phyloP scores from a whole-genome alignment of 805 yeast genomes.

The Candida silvicultrix region DNA sequence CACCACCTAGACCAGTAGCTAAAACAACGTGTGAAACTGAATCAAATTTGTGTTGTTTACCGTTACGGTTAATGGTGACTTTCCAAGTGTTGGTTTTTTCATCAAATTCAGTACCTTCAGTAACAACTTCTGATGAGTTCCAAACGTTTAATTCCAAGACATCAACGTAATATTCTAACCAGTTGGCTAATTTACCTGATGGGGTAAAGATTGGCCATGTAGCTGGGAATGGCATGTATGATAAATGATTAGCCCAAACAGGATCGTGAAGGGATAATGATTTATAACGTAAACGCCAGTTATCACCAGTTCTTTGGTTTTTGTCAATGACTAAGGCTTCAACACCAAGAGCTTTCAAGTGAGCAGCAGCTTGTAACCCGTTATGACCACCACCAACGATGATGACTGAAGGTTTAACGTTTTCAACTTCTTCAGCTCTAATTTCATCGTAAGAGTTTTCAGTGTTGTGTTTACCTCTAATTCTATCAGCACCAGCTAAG shows the following conservation, averaged over 20 bases:
- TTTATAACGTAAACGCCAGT: slow-evolving; percentile 40
- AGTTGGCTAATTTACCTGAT: slow-evolving; percentile 37
- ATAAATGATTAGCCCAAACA: slow-evolving; percentile 34
- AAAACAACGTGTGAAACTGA: slow-evolving; percentile 33
- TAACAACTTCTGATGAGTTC: slow-evolving; percentile 24
- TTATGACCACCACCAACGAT: slow-evolving; percentile 44
- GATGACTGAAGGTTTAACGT: slow-evolving; percentile 33
- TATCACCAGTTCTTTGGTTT: slow-evolving; percentile 34
- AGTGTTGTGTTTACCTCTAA: background rate
- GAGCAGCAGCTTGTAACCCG: slow-evolving; percentile 36
- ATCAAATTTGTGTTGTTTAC: slow-evolving; percentile 19
- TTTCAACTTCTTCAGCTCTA: slow-evolving; percentile 4
- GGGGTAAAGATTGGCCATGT: slow-evolving; percentile 36
- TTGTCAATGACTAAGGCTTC: slow-evolving; percentile 33
- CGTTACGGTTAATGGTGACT: slow-evolving; percentile 25
- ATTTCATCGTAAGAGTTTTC: background rate
- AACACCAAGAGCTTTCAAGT: slow-evolving; percentile 35
- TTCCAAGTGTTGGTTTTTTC: slow-evolving; percentile 25
- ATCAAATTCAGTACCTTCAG: slow-evolving; percentile 25
- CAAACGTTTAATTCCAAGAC: slow-evolving; percentile 34
- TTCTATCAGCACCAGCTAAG: background rate
- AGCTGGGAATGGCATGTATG: slow-evolving; percentile 32
- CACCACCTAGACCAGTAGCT: slow-evolving; percentile 43
- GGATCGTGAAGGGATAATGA: slow-evolving; percentile 41
- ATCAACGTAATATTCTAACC: slow-evolving; percentile 35